A percentile compares a stretch with the other conserved stretches of the same genome.
phyloP scores from a whole-genome alignment of 495 filamentous ascomycete genomes.

The Bombardia bombarda region DNA sequence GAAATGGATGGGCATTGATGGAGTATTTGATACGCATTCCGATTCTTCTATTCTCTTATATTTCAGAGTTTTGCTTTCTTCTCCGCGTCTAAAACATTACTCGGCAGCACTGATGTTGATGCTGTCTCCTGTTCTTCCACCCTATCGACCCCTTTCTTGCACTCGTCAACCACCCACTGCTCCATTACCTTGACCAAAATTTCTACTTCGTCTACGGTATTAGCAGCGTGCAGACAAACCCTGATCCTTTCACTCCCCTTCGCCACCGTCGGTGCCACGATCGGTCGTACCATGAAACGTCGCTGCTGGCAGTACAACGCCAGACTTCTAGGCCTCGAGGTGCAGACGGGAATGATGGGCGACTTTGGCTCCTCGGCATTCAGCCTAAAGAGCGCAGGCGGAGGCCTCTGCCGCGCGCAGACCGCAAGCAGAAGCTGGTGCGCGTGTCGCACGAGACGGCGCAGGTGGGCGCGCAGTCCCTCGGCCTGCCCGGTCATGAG shows the following conservation, averaged over 20 bases:
- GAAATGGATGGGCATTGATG: too few relatives aligned
- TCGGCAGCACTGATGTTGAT: background rate
- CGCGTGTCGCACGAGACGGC: too few relatives aligned
- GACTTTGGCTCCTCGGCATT: slow-evolving; percentile 18
- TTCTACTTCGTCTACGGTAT: slow-evolving; percentile 37
- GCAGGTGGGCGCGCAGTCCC: too few relatives aligned
- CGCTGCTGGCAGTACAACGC: slow-evolving; percentile 41
- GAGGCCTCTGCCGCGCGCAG: too few relatives aligned
- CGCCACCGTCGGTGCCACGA: slow-evolving; percentile 50
- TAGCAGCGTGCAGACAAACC: slow-evolving; percentile 47
- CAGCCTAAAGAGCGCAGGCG: too few relatives aligned
- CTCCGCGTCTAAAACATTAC: too few relatives aligned
- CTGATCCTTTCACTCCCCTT: slow-evolving; percentile 41
- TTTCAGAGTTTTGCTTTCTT: too few relatives aligned
- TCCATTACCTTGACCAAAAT: slow-evolving; percentile 32
- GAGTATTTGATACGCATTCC: too few relatives aligned
- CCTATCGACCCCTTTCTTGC: background rate
- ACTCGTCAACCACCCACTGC: slow-evolving; percentile 26
- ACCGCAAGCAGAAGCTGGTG: too few relatives aligned
- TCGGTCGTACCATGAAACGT: slow-evolving; percentile 45
- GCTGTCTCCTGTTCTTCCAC: background rate
- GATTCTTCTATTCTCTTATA: too few relatives aligned
- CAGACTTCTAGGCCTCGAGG: slow-evolving; percentile 37
- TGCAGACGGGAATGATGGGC: slow-evolving; percentile 36
- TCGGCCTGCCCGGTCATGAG: too few relatives aligned